Evolutionary conservation across 345 rosid species (phyloP), one percentile per base, ranked within the genome.

Genomic region (Gossypium longicalyx): DNA sequence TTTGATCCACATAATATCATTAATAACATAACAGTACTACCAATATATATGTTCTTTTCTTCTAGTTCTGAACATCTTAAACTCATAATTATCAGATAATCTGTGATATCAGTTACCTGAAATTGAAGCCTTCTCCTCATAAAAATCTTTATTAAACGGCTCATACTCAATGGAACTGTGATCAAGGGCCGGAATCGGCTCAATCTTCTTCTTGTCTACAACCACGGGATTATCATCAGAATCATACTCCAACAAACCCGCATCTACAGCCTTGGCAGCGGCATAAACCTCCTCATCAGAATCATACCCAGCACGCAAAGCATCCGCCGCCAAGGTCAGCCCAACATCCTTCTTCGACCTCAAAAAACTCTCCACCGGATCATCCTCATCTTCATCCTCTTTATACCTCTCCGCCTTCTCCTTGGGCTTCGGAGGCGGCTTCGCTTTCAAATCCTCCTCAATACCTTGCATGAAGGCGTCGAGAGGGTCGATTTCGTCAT

Each of bases 211-310:
- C 86, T 82, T 95, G 22, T 95, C 98, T 25, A 89, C 34, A 9
- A 95, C 94, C 66, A 95, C 72, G 0, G 98, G 98, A 83, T 93
- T 95, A 78, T 95, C 98, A 80, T 94, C 98, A 0, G 93, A 87
- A 85, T 94, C 98, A 64, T 94, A 94, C 66, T 94, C 97, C 74
- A 94, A 43, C 90, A 90, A 49, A 45, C 98, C 98, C 3, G 93
- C 94, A 78, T 94, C 98, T 19, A 94, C 91, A 0, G 98, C 98
- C 81, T 94, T 94, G 0, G 98, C 98, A 0, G 96, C 97, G 0
- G 97, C 98, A 57, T 94, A 94, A 60, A 94, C 98, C 80, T 94
- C 98, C 83, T 94, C 97, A 70, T 94, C 98, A 13, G 98, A 94
- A 79, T 89, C 85, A 78, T 94, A 92, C 5, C 98, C 98, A 0